Percentiles rank a stretch among this genome's conserved stretches.
Conservation (phyloP, 2,329 filamentous ascomycete genomes). For the Botryotinia calthae region DNA sequence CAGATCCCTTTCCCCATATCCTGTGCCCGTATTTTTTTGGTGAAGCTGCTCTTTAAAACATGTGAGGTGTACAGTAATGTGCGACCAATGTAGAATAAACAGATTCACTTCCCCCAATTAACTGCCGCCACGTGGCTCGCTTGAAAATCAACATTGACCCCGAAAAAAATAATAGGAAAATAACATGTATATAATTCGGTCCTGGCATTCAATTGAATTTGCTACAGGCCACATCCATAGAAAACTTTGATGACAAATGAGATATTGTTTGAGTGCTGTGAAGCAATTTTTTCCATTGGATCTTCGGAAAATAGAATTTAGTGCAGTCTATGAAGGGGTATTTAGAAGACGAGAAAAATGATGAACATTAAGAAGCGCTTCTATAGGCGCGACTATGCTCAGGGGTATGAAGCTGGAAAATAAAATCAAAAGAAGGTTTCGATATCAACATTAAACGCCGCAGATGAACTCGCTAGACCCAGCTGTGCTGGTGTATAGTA, state of each 20-base stretch:
- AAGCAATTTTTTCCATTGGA: conserved; percentile 18
- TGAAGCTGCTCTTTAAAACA: not conserved
- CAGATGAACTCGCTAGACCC: conserved; percentile 22
- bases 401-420: conserved; percentile 33
- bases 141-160: not conserved
- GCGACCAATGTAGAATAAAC: not conserved
- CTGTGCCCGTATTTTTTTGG: conserved; percentile 9
- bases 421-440: conserved; percentile 27
- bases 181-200: conserved; percentile 13
- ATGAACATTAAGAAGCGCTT: conserved; percentile 26
- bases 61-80: conserved; percentile 5
- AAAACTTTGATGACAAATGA: conserved; percentile 20
- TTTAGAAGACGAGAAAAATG: conserved; percentile 31
- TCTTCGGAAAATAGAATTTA: conserved; percentile 23
- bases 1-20: conserved; percentile 3
- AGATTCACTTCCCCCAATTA: conserved; percentile 12
- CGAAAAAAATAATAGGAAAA: conserved; percentile 9
- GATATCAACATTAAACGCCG: conserved; percentile 27
- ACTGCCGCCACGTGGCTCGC: conserved; percentile 9
- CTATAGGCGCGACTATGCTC: conserved; percentile 28
- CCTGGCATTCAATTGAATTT: conserved; percentile 16
- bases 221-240: conserved; percentile 15
- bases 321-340: conserved; percentile 36
- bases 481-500: conserved; percentile 22
- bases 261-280: conserved; percentile 19